phyloP scores from a whole-genome alignment of 2,329 filamentous ascomycete species.

The Keithomyces neogunnii region DNA sequence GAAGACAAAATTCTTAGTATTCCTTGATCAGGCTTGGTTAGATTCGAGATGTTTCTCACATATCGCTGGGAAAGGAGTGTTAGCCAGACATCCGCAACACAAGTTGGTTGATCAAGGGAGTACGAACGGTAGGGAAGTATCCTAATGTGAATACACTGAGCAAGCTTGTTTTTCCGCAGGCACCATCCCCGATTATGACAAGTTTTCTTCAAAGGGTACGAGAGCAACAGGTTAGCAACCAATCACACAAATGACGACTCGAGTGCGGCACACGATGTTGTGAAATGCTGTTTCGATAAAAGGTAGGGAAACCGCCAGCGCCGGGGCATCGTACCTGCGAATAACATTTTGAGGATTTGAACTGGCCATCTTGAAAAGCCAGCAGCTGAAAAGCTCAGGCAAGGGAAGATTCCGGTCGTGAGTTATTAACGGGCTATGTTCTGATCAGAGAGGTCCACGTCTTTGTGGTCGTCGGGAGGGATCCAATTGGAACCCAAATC shows the following conservation, averaged over 20 bases:
- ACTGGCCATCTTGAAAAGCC: conserved; percentile 30
- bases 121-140: conserved; percentile 90
- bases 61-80: conserved; percentile 40
- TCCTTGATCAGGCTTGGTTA: conserved; percentile 2
- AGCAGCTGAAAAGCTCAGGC: conserved; percentile 9
- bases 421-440: neutral
- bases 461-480: neutral
- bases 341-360: conserved; percentile 48
- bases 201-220: conserved; percentile 60
- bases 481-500: neutral
- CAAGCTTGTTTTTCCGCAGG: conserved; percentile 96
- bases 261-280: too few species aligned
- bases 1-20: conserved; percentile 13
- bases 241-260: neutral
- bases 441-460: neutral
- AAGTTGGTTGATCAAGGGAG: conserved; percentile 3
- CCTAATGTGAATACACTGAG: conserved; percentile 96
- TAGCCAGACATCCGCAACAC: conserved; percentile 15
- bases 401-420: neutral
- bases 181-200: conserved; percentile 94
- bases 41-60: conserved; percentile 29
- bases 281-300: too few species aligned
- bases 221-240: neutral
- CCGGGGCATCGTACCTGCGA: conserved; percentile 46
- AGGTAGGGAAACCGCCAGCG: too few species aligned